Evolutionary conservation across 768 basidiomycete species (phyloP).

Genomic region (Lentinula aciculospora): DNA sequence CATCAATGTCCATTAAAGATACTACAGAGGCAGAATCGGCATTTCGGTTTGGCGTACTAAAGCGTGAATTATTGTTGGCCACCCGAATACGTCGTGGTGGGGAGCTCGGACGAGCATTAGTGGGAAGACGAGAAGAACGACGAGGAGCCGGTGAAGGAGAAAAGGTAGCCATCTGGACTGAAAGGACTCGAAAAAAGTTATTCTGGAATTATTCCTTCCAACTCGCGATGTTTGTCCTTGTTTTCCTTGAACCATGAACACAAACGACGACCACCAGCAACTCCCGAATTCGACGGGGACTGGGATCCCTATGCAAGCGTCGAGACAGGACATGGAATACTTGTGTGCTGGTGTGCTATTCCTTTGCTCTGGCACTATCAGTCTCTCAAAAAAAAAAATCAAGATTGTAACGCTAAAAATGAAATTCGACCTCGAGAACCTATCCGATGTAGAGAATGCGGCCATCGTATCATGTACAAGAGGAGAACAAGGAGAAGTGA

Average conservation of each 20-base stretch:
- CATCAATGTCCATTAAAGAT: constrained; percentile 68
- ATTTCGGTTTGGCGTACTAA: constrained; percentile 32
- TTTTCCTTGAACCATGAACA: neutral
- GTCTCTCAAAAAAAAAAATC: neutral
- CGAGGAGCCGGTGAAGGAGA: constrained; percentile 56
- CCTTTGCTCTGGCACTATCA: neutral
- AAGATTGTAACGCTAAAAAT: constrained; percentile 91
- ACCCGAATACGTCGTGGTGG: constrained; percentile 23
- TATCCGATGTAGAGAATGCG: constrained; percentile 94
- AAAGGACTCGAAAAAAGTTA: neutral
- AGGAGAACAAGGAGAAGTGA: constrained; percentile 90
- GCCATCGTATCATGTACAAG: constrained; percentile 99
- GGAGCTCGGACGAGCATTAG: constrained; percentile 15
- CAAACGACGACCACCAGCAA: neutral
- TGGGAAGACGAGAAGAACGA: constrained; percentile 36
- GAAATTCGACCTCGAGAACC: constrained; percentile 88
- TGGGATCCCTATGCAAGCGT: constrained; percentile 19
- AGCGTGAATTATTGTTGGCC: constrained; percentile 31
- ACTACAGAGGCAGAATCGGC: constrained; percentile 36
- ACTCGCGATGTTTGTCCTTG: constrained; percentile 4
- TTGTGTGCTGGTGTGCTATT: constrained; percentile 44
- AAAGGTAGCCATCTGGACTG: constrained; percentile 50
- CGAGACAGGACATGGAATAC: constrained; percentile 51
- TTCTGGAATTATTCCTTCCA: neutral
- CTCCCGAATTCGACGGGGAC: constrained; percentile 3